These are phyloP conservation scores for Pelargonium nanum DNA, from an alignment of 345 rosid species.

Conservation along the genomic window DNA sequence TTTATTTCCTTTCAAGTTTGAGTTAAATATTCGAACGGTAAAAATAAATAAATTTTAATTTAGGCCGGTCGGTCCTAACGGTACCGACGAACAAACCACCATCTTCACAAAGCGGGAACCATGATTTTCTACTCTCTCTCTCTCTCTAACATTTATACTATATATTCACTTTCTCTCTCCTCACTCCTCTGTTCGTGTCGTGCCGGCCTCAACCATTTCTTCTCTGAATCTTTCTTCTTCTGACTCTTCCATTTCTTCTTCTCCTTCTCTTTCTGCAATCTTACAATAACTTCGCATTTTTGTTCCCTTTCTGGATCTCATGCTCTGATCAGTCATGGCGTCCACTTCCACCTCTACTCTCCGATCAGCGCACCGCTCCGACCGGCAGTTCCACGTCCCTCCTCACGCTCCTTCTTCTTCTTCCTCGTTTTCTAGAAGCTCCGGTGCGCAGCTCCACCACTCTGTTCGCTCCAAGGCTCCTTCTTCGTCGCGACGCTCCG, in stretches of 20 bases:
- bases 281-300: slow-evolving; percentile 10
- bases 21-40: not conserved
- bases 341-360: slow-evolving; percentile 9
- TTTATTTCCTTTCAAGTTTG: too few species aligned
- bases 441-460: not conserved
- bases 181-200: slow-evolving; percentile 7
- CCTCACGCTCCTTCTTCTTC: slow-evolving; percentile 21
- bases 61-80: not conserved
- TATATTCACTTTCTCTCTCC: slow-evolving; percentile 5
- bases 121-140: too few species aligned
- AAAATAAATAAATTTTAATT: too few species aligned
- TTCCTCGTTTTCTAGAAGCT: slow-evolving; percentile 8
- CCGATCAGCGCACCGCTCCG: slow-evolving; percentile 29
- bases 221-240: not conserved
- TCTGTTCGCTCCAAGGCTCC: slow-evolving; percentile 13
- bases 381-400: slow-evolving; percentile 15
- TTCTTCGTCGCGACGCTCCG: slow-evolving; percentile 50
- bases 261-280: slow-evolving; percentile 4
- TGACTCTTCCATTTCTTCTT: not conserved
- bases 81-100: not conserved
- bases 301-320: slow-evolving; percentile 1
- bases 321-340: slow-evolving; percentile 18
- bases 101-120: not conserved
- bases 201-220: slow-evolving; percentile 27
- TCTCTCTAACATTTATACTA: not conserved